phyloP scores from a whole-genome alignment of 139 green algal species.

The Diplosphaera chodatii region DNA sequence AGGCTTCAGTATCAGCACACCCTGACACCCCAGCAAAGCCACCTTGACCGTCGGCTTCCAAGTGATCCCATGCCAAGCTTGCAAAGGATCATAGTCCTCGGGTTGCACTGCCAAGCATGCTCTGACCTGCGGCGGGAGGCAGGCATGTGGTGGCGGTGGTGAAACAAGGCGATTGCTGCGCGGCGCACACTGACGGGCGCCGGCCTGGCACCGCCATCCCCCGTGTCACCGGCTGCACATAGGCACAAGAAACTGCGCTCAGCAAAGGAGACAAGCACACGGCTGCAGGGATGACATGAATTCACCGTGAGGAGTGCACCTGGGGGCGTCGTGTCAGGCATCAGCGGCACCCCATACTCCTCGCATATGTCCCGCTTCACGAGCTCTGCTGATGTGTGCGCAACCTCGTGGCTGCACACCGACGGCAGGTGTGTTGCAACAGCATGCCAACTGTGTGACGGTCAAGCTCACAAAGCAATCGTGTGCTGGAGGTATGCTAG shows the following conservation, averaged over 20 bases:
- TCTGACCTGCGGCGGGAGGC: slow-evolving; percentile 3
- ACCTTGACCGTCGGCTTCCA: too few relatives aligned
- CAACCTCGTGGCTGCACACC: slow-evolving; percentile 18
- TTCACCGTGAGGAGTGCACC: not conserved
- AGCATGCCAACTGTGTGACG: not conserved
- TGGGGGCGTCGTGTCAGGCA: slow-evolving; percentile 14
- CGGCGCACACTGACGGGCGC: slow-evolving; percentile 27
- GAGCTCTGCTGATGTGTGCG: slow-evolving; percentile 43
- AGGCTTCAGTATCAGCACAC: too few relatives aligned
- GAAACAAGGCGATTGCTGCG: slow-evolving; percentile 28
- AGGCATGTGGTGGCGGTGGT: slow-evolving; percentile 21
- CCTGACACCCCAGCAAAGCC: too few relatives aligned
- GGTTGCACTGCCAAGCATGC: too few relatives aligned
- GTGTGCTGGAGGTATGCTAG: too few relatives aligned
- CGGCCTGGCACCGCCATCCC: not conserved
- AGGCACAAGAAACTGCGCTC: too few relatives aligned
- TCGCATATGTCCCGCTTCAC: slow-evolving; percentile 51
- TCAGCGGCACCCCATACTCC: slow-evolving; percentile 55
- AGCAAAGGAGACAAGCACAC: too few relatives aligned
- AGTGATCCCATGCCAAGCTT: too few relatives aligned
- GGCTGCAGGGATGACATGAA: too few relatives aligned
- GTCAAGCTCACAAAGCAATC: not conserved
- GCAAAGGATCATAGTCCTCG: too few relatives aligned
- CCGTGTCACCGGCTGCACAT: not conserved
- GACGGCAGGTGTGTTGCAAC: too few relatives aligned